A percentile compares a stretch with the other conserved stretches of the same genome.
These are phyloP conservation scores for Diplodia sapinea DNA, from an alignment of 2,329 filamentous ascomycete species.

Conservation along the genomic window DNA sequence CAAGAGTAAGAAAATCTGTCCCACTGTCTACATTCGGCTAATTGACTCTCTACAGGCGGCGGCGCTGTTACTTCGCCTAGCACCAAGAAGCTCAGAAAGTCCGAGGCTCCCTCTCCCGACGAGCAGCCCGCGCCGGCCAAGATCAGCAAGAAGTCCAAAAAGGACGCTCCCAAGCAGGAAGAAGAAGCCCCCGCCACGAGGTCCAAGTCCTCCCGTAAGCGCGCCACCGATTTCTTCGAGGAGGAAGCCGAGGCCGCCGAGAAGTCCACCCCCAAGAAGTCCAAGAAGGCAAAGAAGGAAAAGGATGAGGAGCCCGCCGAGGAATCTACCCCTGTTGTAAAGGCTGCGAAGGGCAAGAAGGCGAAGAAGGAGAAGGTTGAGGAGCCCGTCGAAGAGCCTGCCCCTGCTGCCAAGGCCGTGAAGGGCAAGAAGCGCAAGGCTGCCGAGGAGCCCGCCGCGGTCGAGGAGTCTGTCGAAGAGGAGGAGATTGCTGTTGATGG, in stretches of 20 bases:
- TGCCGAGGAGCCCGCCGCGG: conserved; percentile 20
- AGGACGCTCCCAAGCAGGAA: conserved; percentile 35
- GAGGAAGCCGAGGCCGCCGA: conserved; percentile 31
- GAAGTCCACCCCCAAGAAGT: conserved; percentile 34
- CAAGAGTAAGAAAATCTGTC: conserved; percentile 50
- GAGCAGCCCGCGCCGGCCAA: conserved; percentile 23
- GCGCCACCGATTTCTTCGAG: conserved; percentile 45
- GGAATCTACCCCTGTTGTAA: background rate
- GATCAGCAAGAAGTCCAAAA: conserved; percentile 31
- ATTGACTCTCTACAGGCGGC: conserved; percentile 40
- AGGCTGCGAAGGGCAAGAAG: conserved; percentile 28
- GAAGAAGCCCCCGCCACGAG: conserved; percentile 36
- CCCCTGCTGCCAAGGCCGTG: conserved; percentile 10
- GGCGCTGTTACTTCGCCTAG: conserved; percentile 44
- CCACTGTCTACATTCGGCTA: conserved; percentile 33
- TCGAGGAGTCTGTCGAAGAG: conserved; percentile 26
- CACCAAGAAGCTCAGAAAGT: conserved; percentile 49
- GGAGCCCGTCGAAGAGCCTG: conserved; percentile 11
- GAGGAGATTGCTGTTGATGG: conserved; percentile 36
- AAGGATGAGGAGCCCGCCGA: conserved; percentile 6
- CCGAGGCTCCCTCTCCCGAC: conserved; percentile 34
- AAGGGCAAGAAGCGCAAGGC: conserved; percentile 32
- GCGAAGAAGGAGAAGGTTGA: background rate
- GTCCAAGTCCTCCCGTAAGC: conserved; percentile 43
- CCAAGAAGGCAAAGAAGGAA: conserved; percentile 38